Percentiles rank a stretch among this genome's conserved stretches.
Conservation (phyloP, 2,329 filamentous ascomycete species). For the Fusarium zealandicum region DNA sequence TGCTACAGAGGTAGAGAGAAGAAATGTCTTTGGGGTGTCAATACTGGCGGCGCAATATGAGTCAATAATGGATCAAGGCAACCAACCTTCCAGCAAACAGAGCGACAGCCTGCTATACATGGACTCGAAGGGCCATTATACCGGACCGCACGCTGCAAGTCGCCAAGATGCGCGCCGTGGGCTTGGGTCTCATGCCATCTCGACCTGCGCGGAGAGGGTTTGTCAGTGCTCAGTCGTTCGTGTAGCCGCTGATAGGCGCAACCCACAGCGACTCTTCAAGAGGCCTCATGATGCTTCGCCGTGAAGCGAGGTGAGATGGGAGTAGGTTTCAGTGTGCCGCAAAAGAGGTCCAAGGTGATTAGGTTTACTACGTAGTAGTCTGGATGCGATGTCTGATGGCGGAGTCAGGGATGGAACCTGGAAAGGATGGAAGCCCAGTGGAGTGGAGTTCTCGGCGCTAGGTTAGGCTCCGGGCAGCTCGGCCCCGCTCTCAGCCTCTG, state of each 20-base stretch:
- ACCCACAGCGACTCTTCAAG: constrained; percentile 51
- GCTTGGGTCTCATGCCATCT: constrained; percentile 72
- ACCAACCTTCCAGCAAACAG: constrained; percentile 87
- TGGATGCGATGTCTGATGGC: constrained; percentile 22
- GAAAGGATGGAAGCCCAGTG: no score
- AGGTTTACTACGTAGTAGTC: no score
- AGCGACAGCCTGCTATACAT: constrained; percentile 77
- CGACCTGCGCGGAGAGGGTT: constrained; percentile 54
- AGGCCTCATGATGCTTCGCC: constrained; percentile 45
- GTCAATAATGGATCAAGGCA: background rate
- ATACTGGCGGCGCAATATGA: constrained; percentile 11
- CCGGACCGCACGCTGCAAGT: constrained; percentile 70
- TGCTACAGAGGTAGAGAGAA: constrained; percentile 75
- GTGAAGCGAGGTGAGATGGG: background rate
- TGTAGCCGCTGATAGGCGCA: constrained; percentile 7
- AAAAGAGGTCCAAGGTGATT: constrained; percentile 1
- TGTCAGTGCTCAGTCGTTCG: constrained; percentile 32
- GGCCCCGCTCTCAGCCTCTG: constrained; percentile 27
- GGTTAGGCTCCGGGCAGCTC: constrained; percentile 18
- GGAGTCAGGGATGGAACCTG: constrained; percentile 8
- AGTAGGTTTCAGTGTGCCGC: background rate
- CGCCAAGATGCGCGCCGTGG: constrained; percentile 63
- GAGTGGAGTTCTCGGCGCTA: constrained; percentile 19
- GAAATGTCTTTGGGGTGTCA: constrained; percentile 67
- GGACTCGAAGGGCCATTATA: constrained; percentile 66